Conservation (phyloP, 1,284 basidiomycete species). For the Exsudoporus floridanus region DNA sequence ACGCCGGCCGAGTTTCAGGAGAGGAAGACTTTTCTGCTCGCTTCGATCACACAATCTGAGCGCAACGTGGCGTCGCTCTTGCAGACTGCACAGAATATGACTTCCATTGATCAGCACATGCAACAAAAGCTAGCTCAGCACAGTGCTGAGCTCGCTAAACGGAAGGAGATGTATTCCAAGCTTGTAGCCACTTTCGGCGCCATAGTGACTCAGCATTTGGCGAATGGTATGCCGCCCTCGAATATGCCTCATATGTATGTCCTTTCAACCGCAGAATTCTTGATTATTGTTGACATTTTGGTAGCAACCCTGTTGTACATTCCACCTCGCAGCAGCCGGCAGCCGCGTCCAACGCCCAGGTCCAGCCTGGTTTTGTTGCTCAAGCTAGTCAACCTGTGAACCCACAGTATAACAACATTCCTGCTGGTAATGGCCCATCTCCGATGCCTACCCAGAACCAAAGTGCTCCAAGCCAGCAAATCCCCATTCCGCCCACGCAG, state of each 20-base stretch:
- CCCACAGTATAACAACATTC: slow-evolving; percentile 25
- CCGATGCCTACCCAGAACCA: slow-evolving; percentile 28
- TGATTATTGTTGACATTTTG: slow-evolving; percentile 13
- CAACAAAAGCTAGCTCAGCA: slow-evolving; percentile 34
- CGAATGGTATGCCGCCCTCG: slow-evolving; percentile 19
- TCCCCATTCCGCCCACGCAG: slow-evolving; percentile 24
- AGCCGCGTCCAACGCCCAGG: slow-evolving; percentile 13
- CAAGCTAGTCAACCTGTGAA: slow-evolving; percentile 25
- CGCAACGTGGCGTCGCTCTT: slow-evolving; percentile 6
- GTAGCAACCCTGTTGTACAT: slow-evolving; percentile 23
- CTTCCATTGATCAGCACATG: slow-evolving; percentile 30
- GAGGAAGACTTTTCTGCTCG: slow-evolving; percentile 17
- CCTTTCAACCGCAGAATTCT: neutral
- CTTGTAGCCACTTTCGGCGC: slow-evolving; percentile 28
- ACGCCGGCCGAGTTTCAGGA: slow-evolving; percentile 31
- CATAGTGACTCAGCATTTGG: slow-evolving; percentile 28
- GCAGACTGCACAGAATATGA: slow-evolving; percentile 20
- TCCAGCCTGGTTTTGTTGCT: slow-evolving; percentile 24
- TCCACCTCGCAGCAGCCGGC: slow-evolving; percentile 20
- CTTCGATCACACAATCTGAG: slow-evolving; percentile 22
- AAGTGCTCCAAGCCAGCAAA: slow-evolving; percentile 22
- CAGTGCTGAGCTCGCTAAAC: slow-evolving; percentile 33
- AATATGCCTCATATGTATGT: slow-evolving; percentile 33
- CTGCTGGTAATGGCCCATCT: slow-evolving; percentile 21
- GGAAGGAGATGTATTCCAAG: slow-evolving; percentile 41